A percentile compares a stretch with the other conserved stretches of the same genome.
These are phyloP conservation scores for Orbilia oligospora DNA, from an alignment of 2,329 filamentous ascomycete genomes.

Conservation along the genomic window DNA sequence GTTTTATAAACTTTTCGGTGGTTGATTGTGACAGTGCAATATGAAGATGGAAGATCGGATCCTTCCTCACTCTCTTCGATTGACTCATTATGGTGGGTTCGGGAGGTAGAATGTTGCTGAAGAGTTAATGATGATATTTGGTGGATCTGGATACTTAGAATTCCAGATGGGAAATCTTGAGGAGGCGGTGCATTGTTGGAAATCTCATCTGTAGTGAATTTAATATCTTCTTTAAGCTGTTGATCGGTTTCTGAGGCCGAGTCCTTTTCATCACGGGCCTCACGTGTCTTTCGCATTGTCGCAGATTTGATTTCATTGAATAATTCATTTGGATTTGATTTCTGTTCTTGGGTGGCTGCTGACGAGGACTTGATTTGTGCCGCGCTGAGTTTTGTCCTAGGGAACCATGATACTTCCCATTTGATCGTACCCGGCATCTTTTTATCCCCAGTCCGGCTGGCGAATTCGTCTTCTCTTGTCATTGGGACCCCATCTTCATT, in stretches of 20 bases:
- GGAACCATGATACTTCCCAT: conserved; percentile 97
- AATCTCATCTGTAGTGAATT: conserved; percentile 74
- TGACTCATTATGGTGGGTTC: conserved; percentile 65
- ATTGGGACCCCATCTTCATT: conserved; percentile 77
- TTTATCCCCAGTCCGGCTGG: conserved; percentile 85
- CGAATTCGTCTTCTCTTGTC: conserved; percentile 89
- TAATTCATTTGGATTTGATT: conserved; percentile 32
- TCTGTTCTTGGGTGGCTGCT: conserved; percentile 23
- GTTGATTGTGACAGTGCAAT: conserved; percentile 81
- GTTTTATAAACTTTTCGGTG: conserved; percentile 79
- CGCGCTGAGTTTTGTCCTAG: conserved; percentile 77
- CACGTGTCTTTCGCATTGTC: conserved; percentile 76
- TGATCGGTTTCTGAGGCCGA: conserved; percentile 75
- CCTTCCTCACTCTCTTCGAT: conserved; percentile 75
- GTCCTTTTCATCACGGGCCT: conserved; percentile 74
- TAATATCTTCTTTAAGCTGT: conserved; percentile 78
- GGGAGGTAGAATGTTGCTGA: conserved; percentile 39
- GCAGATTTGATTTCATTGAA: conserved; percentile 65
- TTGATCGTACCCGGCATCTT: conserved; percentile 93
- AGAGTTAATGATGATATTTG: conserved; percentile 78
- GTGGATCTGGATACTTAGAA: conserved; percentile 80
- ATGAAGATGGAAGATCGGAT: conserved; percentile 77
- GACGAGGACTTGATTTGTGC: conserved; percentile 29
- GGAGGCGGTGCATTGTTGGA: conserved; percentile 78
- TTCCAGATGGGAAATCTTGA: conserved; percentile 75